Conservation (phyloP, 2,329 filamentous ascomycete genomes). For the Calonectria hongkongensis region DNA sequence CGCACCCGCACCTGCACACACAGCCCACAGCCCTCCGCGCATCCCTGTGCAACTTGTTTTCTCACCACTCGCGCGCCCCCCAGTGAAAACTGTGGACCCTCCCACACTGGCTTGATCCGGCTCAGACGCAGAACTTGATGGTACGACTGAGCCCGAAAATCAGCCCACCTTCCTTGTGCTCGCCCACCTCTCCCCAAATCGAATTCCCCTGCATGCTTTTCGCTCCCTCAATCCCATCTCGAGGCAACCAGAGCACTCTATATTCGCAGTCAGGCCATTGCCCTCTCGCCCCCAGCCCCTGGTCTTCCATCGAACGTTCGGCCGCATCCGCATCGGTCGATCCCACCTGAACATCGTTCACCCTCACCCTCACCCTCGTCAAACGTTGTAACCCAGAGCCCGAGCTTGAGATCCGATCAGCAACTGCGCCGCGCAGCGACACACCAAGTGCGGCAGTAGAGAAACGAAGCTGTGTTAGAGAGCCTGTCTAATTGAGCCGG, state of each 20-base stretch:
- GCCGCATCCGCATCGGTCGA: slow-evolving; percentile 56
- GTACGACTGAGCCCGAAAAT: slow-evolving; percentile 55
- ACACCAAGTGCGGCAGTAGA: slow-evolving; percentile 32
- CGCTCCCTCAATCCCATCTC: slow-evolving; percentile 50
- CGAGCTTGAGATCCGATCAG: slow-evolving; percentile 36
- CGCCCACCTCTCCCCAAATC: slow-evolving; percentile 51
- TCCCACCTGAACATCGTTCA: slow-evolving; percentile 38
- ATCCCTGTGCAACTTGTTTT: slow-evolving; percentile 23
- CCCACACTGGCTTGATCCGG: slow-evolving; percentile 43
- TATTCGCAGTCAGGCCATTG: slow-evolving; percentile 53
- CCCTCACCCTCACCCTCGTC: slow-evolving; percentile 30
- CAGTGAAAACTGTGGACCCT: slow-evolving; percentile 33
- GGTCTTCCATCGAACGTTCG: slow-evolving; percentile 51
- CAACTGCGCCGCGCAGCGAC: slow-evolving; percentile 35
- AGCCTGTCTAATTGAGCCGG: slow-evolving; percentile 21
- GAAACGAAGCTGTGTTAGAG: slow-evolving; percentile 6
- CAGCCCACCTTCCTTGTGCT: slow-evolving; percentile 36
- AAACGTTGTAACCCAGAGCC: slow-evolving; percentile 27
- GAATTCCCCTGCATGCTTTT: slow-evolving; percentile 54
- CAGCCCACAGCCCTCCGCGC: background rate
- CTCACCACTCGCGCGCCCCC: slow-evolving; percentile 22
- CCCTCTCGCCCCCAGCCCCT: slow-evolving; percentile 48
- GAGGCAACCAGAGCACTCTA: slow-evolving; percentile 42
- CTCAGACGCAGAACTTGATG: slow-evolving; percentile 52
- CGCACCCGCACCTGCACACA: slow-evolving; percentile 1